Percentiles rank a stretch among this genome's conserved stretches.
These are phyloP conservation scores for Lecanicillium sp. DNA, from an alignment of 2,329 filamentous ascomycete genomes.

Conservation along the genomic window DNA sequence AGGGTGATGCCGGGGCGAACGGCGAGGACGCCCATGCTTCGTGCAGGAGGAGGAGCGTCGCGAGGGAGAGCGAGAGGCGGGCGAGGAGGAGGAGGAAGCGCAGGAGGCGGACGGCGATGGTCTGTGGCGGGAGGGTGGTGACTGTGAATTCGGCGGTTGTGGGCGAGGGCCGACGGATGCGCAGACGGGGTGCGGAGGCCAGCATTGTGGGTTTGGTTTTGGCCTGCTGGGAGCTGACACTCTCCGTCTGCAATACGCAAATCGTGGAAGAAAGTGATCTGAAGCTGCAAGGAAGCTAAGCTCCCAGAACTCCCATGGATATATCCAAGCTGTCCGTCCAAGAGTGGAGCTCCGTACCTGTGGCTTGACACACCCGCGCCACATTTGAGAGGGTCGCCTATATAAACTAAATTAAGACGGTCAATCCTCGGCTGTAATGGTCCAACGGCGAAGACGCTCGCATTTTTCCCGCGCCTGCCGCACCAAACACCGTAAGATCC, in stretches of 20 bases:
- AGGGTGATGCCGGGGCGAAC: slow-evolving; percentile 12
- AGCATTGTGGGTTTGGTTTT: slow-evolving; percentile 42
- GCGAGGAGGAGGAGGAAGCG: slow-evolving; percentile 34
- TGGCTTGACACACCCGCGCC: too few species aligned
- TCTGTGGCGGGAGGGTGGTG: slow-evolving; percentile 61
- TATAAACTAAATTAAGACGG: slow-evolving; percentile 16
- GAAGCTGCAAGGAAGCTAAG: too few species aligned
- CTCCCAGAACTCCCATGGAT: too few species aligned
- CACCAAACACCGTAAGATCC: slow-evolving; percentile 50
- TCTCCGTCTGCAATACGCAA: too few species aligned
- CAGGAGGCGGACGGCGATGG: slow-evolving; percentile 38
- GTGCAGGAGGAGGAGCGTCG: slow-evolving; percentile 41
- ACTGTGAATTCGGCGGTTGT: slow-evolving; percentile 92
- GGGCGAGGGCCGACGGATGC: slow-evolving; percentile 63
- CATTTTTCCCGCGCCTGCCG: slow-evolving; percentile 38
- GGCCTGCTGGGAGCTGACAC: too few species aligned
- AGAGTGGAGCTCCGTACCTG: too few species aligned
- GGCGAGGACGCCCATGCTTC: slow-evolving; percentile 34
- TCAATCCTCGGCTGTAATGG: slow-evolving; percentile 50
- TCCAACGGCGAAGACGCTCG: slow-evolving; percentile 52
- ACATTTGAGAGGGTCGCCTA: too few species aligned
- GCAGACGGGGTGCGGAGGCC: slow-evolving; percentile 51
- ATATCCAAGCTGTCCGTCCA: too few species aligned
- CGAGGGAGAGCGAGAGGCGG: slow-evolving; percentile 34
- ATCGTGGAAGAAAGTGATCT: too few species aligned